Conservation (phyloP, 73 alveolate species). For the Paramecium primaurelia region DNA sequence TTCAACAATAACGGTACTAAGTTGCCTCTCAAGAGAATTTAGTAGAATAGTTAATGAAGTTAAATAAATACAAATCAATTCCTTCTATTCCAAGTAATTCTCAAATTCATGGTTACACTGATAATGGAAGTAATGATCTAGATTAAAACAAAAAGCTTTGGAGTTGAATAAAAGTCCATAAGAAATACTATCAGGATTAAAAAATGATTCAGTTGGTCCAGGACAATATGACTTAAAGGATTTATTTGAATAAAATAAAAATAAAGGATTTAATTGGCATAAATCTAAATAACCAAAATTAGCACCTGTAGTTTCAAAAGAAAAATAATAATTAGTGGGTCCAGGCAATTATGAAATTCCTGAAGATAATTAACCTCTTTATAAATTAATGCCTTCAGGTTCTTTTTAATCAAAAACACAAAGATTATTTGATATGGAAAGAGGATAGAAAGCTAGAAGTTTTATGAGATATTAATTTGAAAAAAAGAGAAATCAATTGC, state of each 20-base stretch:
- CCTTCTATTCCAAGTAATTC: slow-evolving; percentile 22
- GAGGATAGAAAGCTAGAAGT: background rate
- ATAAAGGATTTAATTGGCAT: slow-evolving; percentile 46
- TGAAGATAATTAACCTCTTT: background rate
- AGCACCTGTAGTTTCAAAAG: slow-evolving; percentile 29
- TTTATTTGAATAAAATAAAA: slow-evolving; percentile 9
- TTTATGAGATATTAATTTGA: slow-evolving; percentile 21
- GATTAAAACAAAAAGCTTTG: background rate
- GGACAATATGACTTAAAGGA: slow-evolving; percentile 4
- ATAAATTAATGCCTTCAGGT: slow-evolving; percentile 39
- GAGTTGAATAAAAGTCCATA: slow-evolving; percentile 24
- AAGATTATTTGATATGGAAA: slow-evolving; percentile 46
- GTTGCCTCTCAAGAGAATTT: background rate
- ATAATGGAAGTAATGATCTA: slow-evolving; percentile 16
- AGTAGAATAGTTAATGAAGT: slow-evolving; percentile 1
- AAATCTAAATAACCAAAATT: slow-evolving; percentile 20
- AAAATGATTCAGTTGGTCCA: slow-evolving; percentile 38
- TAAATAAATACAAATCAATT: slow-evolving; percentile 22
- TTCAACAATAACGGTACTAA: background rate
- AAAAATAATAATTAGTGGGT: slow-evolving; percentile 4
- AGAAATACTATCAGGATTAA: background rate
- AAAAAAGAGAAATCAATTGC: background rate
- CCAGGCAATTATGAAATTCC: slow-evolving; percentile 52
- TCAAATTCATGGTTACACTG: slow-evolving; percentile 33
- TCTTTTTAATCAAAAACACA: slow-evolving; percentile 48